A percentile compares a stretch with the other conserved stretches of the same genome.
Evolutionary conservation across 1,284 basidiomycete species (phyloP).

Genomic region (Xanthoconium separans): DNA sequence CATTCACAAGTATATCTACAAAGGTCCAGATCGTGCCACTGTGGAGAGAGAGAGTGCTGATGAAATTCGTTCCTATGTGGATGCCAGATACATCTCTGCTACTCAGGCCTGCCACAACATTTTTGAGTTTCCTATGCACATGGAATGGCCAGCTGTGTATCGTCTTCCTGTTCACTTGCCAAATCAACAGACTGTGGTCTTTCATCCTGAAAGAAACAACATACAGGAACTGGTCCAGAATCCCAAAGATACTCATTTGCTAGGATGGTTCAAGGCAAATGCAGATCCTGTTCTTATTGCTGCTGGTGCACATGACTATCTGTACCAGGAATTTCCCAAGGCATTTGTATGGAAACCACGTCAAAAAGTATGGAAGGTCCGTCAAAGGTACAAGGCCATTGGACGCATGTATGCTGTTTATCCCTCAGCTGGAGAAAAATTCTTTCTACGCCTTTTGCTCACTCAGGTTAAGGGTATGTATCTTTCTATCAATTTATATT

Average conservation of each 20-base stretch:
- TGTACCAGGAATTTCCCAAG: no score
- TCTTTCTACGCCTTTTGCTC: conserved; percentile 36
- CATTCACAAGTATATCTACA: conserved; percentile 45
- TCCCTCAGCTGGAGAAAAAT: conserved; percentile 30
- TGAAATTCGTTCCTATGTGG: no score
- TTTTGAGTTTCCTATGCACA: no score
- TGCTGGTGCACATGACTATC: no score
- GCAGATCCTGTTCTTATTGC: conserved; percentile 19
- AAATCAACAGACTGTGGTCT: conserved; percentile 34
- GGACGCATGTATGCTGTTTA: conserved; percentile 35
- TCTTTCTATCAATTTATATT: no score
- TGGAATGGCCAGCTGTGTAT: conserved; percentile 16
- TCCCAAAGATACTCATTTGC: conserved; percentile 3
- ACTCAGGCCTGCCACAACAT: no score
- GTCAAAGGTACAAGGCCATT: conserved; percentile 18
- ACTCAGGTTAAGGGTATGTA: conserved; percentile 15
- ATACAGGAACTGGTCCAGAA: no score
- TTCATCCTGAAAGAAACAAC: no score
- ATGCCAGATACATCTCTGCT: no score
- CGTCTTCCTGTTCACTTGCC: conserved; percentile 11
- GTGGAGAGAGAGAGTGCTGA: no score
- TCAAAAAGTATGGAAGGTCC: conserved; percentile 3
- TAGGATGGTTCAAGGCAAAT: conserved; percentile 45
- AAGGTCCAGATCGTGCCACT: no score
- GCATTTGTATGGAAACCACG: no score